A percentile compares a stretch with the other conserved stretches of the same genome.
Evolutionary conservation across 257 asterid genomes (phyloP).

Genomic region (Nicotiana paniculata): DNA sequence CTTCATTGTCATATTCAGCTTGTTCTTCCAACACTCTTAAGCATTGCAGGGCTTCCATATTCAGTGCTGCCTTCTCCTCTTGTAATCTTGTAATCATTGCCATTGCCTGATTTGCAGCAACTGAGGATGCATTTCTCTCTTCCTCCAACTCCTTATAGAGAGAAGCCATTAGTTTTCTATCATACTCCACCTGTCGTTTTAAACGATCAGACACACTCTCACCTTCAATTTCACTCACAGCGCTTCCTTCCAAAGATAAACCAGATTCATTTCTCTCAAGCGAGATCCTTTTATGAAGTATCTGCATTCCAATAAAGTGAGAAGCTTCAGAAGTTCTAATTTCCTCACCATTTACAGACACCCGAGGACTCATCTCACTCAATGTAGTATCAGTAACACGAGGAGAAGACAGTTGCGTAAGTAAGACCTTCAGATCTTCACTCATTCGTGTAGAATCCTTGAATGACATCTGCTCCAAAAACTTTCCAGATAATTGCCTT

Average conservation of each 20-base stretch:
- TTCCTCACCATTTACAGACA: slow-evolving; percentile 54
- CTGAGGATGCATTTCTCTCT: slow-evolving; percentile 79
- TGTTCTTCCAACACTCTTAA: slow-evolving; percentile 86
- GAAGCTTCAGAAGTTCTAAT: slow-evolving; percentile 38
- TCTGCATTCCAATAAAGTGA: slow-evolving; percentile 38
- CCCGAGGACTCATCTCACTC: slow-evolving; percentile 53
- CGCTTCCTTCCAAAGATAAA: slow-evolving; percentile 65
- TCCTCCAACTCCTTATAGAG: slow-evolving; percentile 81
- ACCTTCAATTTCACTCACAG: slow-evolving; percentile 73
- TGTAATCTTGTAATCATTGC: slow-evolving; percentile 90
- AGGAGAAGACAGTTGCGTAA: slow-evolving; percentile 62
- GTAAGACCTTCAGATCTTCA: slow-evolving; percentile 67
- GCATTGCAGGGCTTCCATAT: slow-evolving; percentile 82
- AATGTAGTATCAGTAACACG: slow-evolving; percentile 41
- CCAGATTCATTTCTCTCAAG: slow-evolving; percentile 83
- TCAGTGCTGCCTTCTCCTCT: slow-evolving; percentile 76
- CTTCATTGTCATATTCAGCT: slow-evolving; percentile 76
- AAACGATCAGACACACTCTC: slow-evolving; percentile 61
- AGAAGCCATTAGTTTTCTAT: slow-evolving; percentile 45
- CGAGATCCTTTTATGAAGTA: slow-evolving; percentile 59
- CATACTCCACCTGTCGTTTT: slow-evolving; percentile 76
- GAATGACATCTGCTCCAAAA: slow-evolving; percentile 69
- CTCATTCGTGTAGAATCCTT: slow-evolving; percentile 59
- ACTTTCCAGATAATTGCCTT: slow-evolving; percentile 67
- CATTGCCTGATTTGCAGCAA: slow-evolving; percentile 90